These are phyloP conservation scores for Sarcodon aspratus DNA, from an alignment of 768 basidiomycete species.

Conservation along the genomic window DNA sequence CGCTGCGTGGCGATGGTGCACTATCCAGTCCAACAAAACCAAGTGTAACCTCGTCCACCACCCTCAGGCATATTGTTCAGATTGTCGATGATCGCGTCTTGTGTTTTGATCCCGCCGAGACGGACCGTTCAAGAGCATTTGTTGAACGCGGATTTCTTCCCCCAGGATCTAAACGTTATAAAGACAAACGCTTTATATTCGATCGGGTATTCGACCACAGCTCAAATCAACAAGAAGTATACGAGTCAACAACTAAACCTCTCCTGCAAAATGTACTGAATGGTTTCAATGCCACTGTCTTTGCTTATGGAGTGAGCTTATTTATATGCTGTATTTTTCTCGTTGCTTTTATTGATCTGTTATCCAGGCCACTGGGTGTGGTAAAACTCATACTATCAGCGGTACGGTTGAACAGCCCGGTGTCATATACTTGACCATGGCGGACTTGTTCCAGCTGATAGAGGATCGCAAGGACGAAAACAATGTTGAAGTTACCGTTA, in stretches of 20 bases:
- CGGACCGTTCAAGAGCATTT: conserved; percentile 69
- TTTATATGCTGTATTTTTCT: conserved; percentile 1
- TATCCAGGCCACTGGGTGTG: conserved; percentile 95
- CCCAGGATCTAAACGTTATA: conserved; percentile 86
- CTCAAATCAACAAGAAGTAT: conserved; percentile 78
- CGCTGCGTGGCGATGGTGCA: conserved; percentile 76
- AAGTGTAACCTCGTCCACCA: conserved; percentile 37
- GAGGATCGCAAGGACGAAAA: conserved; percentile 79
- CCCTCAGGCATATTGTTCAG: conserved; percentile 70
- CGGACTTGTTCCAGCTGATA: conserved; percentile 90
- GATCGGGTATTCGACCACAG: conserved; percentile 84
- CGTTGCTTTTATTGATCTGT: too few species aligned
- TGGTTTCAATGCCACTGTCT: conserved; percentile 95
- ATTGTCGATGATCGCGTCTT: conserved; percentile 91
- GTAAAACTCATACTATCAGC: conserved; percentile 98
- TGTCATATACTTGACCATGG: conserved; percentile 94
- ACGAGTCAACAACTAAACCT: conserved; percentile 76
- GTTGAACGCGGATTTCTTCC: conserved; percentile 78
- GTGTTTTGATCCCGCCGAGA: conserved; percentile 93
- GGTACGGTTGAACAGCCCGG: conserved; percentile 83
- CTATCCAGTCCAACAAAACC: conserved; percentile 54
- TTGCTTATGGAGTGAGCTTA: conserved; percentile 88
- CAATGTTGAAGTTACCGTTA: conserved; percentile 81
- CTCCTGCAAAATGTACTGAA: conserved; percentile 78
- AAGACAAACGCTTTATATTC: conserved; percentile 95